Conservation (phyloP, 2,329 filamentous ascomycete species). For the Clonostachys rhizophaga region DNA sequence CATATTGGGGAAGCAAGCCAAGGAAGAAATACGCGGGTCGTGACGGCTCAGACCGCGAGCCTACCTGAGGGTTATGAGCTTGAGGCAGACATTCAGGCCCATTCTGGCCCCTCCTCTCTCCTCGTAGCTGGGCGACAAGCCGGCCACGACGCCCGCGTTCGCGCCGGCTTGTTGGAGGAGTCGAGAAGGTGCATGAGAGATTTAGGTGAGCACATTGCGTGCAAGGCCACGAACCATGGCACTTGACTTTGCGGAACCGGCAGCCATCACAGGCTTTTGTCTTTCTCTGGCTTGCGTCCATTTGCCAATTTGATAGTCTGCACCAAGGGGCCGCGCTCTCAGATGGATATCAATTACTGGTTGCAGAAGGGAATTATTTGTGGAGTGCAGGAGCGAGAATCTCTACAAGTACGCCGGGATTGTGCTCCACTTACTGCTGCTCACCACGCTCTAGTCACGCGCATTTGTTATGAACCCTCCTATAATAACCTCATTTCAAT, state of each 20-base stretch:
- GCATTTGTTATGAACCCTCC: too few relatives aligned
- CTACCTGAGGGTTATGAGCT: not conserved
- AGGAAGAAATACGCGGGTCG: slow-evolving; percentile 24
- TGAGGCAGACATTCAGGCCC: not conserved
- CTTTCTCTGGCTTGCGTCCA: slow-evolving; percentile 1
- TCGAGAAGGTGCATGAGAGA: slow-evolving; percentile 23
- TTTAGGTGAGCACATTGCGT: slow-evolving; percentile 27
- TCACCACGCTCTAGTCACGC: too few relatives aligned
- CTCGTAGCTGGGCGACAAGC: slow-evolving; percentile 6
- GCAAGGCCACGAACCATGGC: slow-evolving; percentile 24
- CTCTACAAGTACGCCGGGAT: too few relatives aligned
- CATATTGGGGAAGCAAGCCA: slow-evolving; percentile 21
- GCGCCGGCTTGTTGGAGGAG: slow-evolving; percentile 19
- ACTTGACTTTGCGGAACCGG: slow-evolving; percentile 29
- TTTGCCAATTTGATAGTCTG: too few relatives aligned
- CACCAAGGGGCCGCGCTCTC: too few relatives aligned
- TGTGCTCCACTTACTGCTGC: too few relatives aligned
- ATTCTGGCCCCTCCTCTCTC: not conserved
- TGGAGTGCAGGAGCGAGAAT: too few relatives aligned
- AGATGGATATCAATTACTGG: too few relatives aligned
- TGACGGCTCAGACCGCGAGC: not conserved
- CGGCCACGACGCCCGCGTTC: slow-evolving; percentile 15
- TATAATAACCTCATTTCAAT: too few relatives aligned
- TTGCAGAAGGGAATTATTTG: too few relatives aligned
- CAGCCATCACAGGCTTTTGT: slow-evolving; percentile 30